Percentiles rank a stretch among this genome's conserved stretches.
Evolutionary conservation across 1,284 basidiomycete species (phyloP).

Genomic region (Marasmius sp.): DNA sequence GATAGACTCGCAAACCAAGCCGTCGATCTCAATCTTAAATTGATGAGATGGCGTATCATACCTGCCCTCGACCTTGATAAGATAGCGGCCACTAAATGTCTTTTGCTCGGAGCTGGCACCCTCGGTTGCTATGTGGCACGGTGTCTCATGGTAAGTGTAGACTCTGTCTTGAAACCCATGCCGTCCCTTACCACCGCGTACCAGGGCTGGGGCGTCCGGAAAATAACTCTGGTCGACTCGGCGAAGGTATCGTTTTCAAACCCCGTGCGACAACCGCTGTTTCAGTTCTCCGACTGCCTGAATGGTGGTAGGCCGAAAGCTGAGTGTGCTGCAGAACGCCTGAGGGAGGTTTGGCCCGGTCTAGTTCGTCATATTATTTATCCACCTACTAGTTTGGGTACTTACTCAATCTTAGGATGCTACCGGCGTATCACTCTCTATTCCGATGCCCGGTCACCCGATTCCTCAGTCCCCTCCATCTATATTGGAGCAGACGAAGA

Average conservation of each 20-base stretch:
- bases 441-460: conserved; percentile 98
- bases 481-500: conserved; percentile 52
- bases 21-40: conserved; percentile 93
- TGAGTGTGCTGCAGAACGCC: conserved; percentile 82
- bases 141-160: conserved; percentile 72
- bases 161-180: not conserved
- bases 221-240: conserved; percentile 92
- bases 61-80: conserved; percentile 88
- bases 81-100: conserved; percentile 76
- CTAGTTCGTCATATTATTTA: conserved; percentile 63
- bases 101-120: conserved; percentile 93
- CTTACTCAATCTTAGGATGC: conserved; percentile 58
- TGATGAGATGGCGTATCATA: conserved; percentile 98
- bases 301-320: conserved; percentile 94
- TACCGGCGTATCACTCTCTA: conserved; percentile 70
- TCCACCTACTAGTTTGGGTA: not conserved
- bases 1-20: conserved; percentile 89
- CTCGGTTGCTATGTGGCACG: conserved; percentile 95
- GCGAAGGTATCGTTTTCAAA: conserved; percentile 94
- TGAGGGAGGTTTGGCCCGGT: conserved; percentile 91
- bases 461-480: conserved; percentile 55
- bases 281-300: conserved; percentile 94
- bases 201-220: conserved; percentile 93
- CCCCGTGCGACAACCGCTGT: conserved; percentile 94
- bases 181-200: not conserved